Evolutionary conservation across 768 basidiomycete species (phyloP).

Genomic region (Pisolithus albus): DNA sequence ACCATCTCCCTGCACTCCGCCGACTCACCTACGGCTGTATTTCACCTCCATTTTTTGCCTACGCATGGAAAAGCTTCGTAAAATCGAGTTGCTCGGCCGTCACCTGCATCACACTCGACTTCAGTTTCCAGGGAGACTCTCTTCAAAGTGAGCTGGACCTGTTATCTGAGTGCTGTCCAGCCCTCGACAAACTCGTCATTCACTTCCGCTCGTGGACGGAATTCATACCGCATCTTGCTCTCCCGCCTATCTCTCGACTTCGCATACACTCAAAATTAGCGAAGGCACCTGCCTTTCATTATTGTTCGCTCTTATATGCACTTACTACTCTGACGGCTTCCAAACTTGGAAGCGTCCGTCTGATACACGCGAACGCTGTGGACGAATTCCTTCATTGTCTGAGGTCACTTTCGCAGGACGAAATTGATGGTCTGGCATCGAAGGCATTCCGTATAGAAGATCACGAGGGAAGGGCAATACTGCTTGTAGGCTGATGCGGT

Average conservation of each 20-base stretch:
- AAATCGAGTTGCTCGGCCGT: slow-evolving; percentile 20
- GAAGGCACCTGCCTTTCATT: slow-evolving; percentile 11
- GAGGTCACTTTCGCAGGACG: slow-evolving; percentile 5
- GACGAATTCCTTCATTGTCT: slow-evolving; percentile 10
- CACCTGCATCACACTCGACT: slow-evolving; percentile 22
- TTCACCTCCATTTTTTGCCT: slow-evolving; percentile 23
- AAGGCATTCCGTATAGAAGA: slow-evolving; percentile 19
- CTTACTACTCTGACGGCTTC: slow-evolving; percentile 17
- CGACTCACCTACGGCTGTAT: slow-evolving; percentile 27
- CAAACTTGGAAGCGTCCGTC: slow-evolving; percentile 14
- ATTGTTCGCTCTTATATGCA: slow-evolving; percentile 14
- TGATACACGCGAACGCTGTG: slow-evolving; percentile 13
- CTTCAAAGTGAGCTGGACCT: slow-evolving; percentile 21
- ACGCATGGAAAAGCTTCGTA: slow-evolving; percentile 23
- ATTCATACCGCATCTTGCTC: slow-evolving; percentile 12
- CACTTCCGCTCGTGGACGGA: slow-evolving; percentile 21
- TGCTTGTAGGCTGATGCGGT: neutral
- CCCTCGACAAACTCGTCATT: slow-evolving; percentile 20
- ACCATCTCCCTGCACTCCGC: slow-evolving; percentile 24
- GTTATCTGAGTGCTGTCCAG: slow-evolving; percentile 18
- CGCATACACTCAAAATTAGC: slow-evolving; percentile 16
- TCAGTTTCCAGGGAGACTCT: slow-evolving; percentile 17
- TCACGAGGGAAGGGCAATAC: slow-evolving; percentile 10
- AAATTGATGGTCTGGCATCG: slow-evolving; percentile 4
- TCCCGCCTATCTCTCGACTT: slow-evolving; percentile 22